These are phyloP conservation scores for Psidium friedrichsthalianum DNA, from an alignment of 345 rosid species.

Conservation along the genomic window DNA sequence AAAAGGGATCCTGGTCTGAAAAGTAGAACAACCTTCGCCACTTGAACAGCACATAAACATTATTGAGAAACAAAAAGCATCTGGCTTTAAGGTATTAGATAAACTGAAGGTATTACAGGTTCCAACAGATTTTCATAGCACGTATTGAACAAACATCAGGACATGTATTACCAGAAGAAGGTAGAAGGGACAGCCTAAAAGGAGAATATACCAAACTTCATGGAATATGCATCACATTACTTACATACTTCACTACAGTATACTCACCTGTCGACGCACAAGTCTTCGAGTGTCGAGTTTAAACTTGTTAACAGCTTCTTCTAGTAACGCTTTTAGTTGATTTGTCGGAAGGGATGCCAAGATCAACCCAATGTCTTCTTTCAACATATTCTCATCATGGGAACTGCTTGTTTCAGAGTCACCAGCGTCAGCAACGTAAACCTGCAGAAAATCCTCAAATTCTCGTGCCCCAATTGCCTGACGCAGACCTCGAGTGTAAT, in stretches of 20 bases:
- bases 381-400: conserved; percentile 11
- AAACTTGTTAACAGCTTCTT: conserved; percentile 60
- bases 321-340: conserved; percentile 32
- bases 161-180: not conserved
- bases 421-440: conserved; percentile 11
- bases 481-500: conserved; percentile 69
- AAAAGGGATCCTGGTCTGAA: not conserved
- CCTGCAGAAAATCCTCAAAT: conserved; percentile 49
- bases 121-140: not conserved
- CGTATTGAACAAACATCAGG: not conserved
- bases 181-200: not conserved
- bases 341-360: conserved; percentile 20
- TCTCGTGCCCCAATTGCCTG: conserved; percentile 94
- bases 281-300: conserved; percentile 81
- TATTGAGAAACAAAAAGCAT: not conserved
- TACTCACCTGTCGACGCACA: conserved; percentile 83
- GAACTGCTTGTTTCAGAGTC: conserved; percentile 5
- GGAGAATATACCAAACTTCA: not conserved
- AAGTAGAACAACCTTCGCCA: not conserved
- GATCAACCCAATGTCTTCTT: conserved; percentile 26
- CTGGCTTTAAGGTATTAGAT: not conserved
- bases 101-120: not conserved
- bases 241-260: not conserved
- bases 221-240: not conserved
- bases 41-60: not conserved